Percentiles rank a stretch among this genome's conserved stretches.
Conservation (phyloP, 805 yeast species). For the Torulaspora microellipsoides region DNA sequence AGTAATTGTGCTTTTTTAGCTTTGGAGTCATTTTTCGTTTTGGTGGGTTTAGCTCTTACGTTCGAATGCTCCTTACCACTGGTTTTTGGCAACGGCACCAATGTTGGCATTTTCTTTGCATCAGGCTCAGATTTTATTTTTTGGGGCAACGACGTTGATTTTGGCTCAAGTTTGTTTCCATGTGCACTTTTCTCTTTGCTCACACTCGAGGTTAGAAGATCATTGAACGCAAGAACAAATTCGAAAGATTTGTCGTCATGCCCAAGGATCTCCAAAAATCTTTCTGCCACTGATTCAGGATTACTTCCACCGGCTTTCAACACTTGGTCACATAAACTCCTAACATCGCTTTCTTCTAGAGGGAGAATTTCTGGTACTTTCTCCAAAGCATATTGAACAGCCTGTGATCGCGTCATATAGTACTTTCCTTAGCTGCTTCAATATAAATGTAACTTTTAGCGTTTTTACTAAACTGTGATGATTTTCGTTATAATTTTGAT, state of each 20-base stretch:
- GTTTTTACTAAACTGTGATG: too few species aligned
- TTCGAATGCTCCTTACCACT: too few species aligned
- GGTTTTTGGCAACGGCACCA: too few species aligned
- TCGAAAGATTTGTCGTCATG: conserved; percentile 31
- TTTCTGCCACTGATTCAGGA: conserved; percentile 29
- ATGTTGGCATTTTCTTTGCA: too few species aligned
- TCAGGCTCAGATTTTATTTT: neutral
- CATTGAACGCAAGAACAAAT: conserved; percentile 30
- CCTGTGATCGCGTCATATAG: conserved; percentile 28
- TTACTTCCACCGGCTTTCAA: conserved; percentile 14
- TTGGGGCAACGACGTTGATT: neutral
- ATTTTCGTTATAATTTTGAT: too few species aligned
- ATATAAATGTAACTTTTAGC: too few species aligned
- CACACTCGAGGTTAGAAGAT: conserved; percentile 9
- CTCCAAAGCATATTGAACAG: conserved; percentile 26
- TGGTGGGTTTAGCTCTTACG: neutral
- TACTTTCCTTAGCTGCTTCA: too few species aligned
- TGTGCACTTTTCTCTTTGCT: conserved; percentile 2
- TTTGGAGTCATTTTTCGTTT: conserved; percentile 1
- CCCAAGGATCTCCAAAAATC: conserved; percentile 31
- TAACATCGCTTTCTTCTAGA: conserved; percentile 27
- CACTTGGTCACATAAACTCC: conserved; percentile 27
- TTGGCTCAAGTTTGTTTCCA: neutral
- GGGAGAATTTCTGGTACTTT: conserved; percentile 33
- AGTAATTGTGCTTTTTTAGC: conserved; percentile 46